These are phyloP conservation scores for Usnea hakonensis DNA, from an alignment of 495 filamentous ascomycete species.

Conservation along the genomic window DNA sequence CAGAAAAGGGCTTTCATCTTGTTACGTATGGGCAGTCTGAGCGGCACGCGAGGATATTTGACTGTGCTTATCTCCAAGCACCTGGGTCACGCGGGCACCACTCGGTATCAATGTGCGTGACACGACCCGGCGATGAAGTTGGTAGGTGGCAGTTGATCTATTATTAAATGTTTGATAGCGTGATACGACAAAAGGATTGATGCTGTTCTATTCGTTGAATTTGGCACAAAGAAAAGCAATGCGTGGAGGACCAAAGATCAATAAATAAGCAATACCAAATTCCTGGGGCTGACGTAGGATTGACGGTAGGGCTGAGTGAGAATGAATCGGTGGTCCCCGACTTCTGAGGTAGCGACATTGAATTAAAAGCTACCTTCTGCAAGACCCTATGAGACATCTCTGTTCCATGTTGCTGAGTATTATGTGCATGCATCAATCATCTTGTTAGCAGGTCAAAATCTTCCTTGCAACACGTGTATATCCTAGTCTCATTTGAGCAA, in stretches of 20 bases:
- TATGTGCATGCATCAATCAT: too few species aligned
- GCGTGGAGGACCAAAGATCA: background rate
- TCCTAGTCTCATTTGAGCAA: too few species aligned
- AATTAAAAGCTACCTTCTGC: too few species aligned
- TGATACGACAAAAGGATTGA: background rate
- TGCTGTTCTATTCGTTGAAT: background rate
- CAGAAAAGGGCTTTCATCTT: slow-evolving; percentile 25
- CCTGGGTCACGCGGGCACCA: background rate
- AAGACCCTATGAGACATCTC: too few species aligned
- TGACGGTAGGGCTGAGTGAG: background rate
- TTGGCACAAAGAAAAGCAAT: background rate
- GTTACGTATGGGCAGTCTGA: background rate
- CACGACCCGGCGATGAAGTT: background rate
- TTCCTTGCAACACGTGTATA: too few species aligned
- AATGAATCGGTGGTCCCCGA: too few species aligned
- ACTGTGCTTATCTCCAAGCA: too few species aligned
- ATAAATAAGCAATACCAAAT: background rate
- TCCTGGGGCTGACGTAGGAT: background rate
- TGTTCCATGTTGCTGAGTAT: too few species aligned
- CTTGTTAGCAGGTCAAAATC: too few species aligned
- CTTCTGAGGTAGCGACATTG: too few species aligned
- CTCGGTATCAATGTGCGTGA: background rate
- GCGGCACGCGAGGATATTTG: background rate
- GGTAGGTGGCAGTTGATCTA: background rate
- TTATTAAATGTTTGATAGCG: too few species aligned